These are phyloP conservation scores for Podospora didyma DNA, from an alignment of 495 filamentous ascomycete species.

Conservation along the genomic window DNA sequence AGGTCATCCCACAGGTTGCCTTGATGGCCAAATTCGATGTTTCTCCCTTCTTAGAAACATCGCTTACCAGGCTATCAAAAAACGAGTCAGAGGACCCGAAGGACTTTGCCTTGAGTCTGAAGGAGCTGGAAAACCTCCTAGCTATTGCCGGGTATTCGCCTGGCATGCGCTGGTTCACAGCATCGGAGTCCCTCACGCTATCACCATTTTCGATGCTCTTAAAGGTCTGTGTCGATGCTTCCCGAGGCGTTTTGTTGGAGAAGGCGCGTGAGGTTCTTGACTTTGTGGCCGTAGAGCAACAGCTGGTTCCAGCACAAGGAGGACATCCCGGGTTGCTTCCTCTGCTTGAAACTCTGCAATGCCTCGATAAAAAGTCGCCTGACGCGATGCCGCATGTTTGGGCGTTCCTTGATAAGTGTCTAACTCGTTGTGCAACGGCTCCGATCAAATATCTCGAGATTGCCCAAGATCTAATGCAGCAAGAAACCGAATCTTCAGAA, in stretches of 20 bases:
- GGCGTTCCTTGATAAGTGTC: constrained; percentile 76
- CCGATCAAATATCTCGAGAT: constrained; percentile 71
- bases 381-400: constrained; percentile 31
- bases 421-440: constrained; percentile 61
- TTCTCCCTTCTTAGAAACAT: constrained; percentile 64
- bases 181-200: constrained; percentile 43
- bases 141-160: constrained; percentile 73
- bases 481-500: constrained; percentile 15
- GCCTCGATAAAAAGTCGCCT: constrained; percentile 10
- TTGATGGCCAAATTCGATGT: constrained; percentile 83
- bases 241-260: constrained; percentile 35
- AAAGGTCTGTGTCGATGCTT: constrained; percentile 45
- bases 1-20: constrained; percentile 73
- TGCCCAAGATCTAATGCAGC: constrained; percentile 33
- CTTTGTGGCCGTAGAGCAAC: constrained; percentile 48
- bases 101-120: constrained; percentile 48
- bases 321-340: constrained; percentile 46
- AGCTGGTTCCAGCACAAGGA: constrained; percentile 38
- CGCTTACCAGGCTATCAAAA: constrained; percentile 51
- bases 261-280: constrained; percentile 43
- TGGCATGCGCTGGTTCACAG: constrained; percentile 74
- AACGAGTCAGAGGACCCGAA: constrained; percentile 37
- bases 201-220: constrained; percentile 65
- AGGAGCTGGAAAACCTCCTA: constrained; percentile 72
- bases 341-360: constrained; percentile 48